phyloP scores from a whole-genome alignment of 768 basidiomycete genomes.

The Panellus pusillus region DNA sequence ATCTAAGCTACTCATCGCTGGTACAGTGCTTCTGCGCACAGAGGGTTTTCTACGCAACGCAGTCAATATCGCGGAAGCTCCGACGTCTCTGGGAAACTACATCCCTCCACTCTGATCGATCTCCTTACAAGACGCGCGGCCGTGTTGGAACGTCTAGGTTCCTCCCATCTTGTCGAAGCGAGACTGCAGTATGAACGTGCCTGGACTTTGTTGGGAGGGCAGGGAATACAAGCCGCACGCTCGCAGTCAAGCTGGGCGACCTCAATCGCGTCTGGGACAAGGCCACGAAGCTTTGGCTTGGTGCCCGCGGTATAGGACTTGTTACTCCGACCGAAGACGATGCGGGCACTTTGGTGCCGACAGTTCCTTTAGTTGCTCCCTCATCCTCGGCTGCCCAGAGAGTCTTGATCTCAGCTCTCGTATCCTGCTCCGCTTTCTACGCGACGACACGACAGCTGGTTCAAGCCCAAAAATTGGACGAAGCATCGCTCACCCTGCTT shows the following conservation, averaged over 20 bases:
- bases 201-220: slow-evolving; percentile 46
- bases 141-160: slow-evolving; percentile 63
- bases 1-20: too few relatives aligned
- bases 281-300: slow-evolving; percentile 56
- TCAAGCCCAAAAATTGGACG: slow-evolving; percentile 58
- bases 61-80: slow-evolving; percentile 44
- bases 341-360: slow-evolving; percentile 24
- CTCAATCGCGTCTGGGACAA: slow-evolving; percentile 56
- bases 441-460: slow-evolving; percentile 56
- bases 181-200: slow-evolving; percentile 56
- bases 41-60: slow-evolving; percentile 55
- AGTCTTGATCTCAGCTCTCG: slow-evolving; percentile 56
- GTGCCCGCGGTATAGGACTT: slow-evolving; percentile 62
- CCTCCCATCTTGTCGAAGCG: slow-evolving; percentile 51
- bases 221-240: slow-evolving; percentile 46
- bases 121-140: slow-evolving; percentile 57
- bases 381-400: slow-evolving; percentile 65
- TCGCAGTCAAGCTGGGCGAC: slow-evolving; percentile 70
- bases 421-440: slow-evolving; percentile 73
- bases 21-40: slow-evolving; percentile 46
- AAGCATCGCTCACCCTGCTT: slow-evolving; percentile 54
- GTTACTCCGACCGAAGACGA: slow-evolving; percentile 30
- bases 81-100: slow-evolving; percentile 39
- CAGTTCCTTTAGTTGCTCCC: slow-evolving; percentile 42
- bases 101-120: slow-evolving; percentile 50